Conservation (phyloP, 192 early-diverging fungal genomes). For the Chytriomyces sp. region DNA sequence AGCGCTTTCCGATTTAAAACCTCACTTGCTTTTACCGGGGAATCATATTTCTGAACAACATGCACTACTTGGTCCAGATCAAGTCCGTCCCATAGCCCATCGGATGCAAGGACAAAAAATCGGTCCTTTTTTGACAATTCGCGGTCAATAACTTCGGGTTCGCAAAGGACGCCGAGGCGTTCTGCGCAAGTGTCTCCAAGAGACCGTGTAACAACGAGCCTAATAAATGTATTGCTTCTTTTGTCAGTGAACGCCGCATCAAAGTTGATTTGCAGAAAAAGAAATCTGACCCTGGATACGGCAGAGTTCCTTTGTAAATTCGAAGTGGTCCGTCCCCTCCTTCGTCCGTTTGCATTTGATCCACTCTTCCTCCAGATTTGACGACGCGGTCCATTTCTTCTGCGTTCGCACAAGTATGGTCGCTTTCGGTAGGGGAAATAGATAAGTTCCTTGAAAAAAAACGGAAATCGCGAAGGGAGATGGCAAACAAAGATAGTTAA, state of each 20-base stretch:
- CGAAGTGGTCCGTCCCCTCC: conserved; percentile 51
- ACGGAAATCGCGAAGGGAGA: neutral
- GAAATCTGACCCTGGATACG: conserved; percentile 58
- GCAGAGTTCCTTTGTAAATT: conserved; percentile 61
- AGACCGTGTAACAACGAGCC: conserved; percentile 55
- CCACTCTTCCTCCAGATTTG: conserved; percentile 47
- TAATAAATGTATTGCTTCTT: conserved; percentile 25
- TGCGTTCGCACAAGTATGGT: conserved; percentile 47
- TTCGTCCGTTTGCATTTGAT: conserved; percentile 42
- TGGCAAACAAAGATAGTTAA: neutral
- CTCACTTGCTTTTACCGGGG: conserved; percentile 40
- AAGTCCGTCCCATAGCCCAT: conserved; percentile 63
- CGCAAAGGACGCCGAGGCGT: conserved; percentile 51
- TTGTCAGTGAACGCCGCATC: neutral
- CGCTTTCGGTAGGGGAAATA: conserved; percentile 29
- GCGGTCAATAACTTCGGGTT: conserved; percentile 50
- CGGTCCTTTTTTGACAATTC: conserved; percentile 38
- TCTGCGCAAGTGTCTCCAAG: conserved; percentile 54
- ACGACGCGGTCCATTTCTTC: conserved; percentile 45
- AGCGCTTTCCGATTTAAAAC: conserved; percentile 43
- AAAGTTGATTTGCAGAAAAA: neutral
- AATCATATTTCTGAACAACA: conserved; percentile 19
- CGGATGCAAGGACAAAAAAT: conserved; percentile 55
- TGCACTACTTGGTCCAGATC: conserved; percentile 41
- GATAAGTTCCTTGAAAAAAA: neutral